Evolutionary conservation across 2,329 filamentous ascomycete species (phyloP), one percentile per base, ranked within the genome.

Genomic region (Penicillium sp.): DNA sequence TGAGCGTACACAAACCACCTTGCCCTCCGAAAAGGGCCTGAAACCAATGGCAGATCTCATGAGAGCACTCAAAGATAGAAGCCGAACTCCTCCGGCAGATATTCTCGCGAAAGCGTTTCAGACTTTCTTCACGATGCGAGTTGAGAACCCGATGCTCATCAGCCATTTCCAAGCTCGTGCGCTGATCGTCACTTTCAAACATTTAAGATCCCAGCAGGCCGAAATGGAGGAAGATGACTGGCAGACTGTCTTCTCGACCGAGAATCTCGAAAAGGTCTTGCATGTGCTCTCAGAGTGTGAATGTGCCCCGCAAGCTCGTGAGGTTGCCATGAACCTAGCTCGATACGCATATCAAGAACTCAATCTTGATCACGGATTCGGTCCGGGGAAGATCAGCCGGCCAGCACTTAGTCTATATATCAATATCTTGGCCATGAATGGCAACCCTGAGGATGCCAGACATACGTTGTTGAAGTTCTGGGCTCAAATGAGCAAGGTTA

Each of bases 21-120:
- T 87, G 83, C 61, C 86, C 82, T 67, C 67, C 2, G 68, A 71
- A 41, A 60, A 61, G 0, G 90, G 89, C 45, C 80, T 90, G 62
- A 81, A 83, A 56, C 80, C 79, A 13, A 81, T 95, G 72, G 79
- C 87, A 60, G 80, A 87, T 50, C 80, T 89, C 66, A 75, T 80
- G 44, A 80, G 81, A 57, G 80, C 82, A 52, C 73, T 84, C 57
- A 76, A 80, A 43, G 79, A 87, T 48, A 77, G 80, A 43, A 75
- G 83, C 30, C 80, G 89, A 29, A 79, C 82, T 9, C 89, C 88
- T 13, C 69, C 80, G 0, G 72, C 76, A 3, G 67, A 76, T n/a
- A 81, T 87, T 29, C 73, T 95, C 2, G 69, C 81, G 0, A 74
- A 79, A 30, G 88, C 87, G 4, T 84, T 87, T 67, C 76, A 73